phyloP scores from a whole-genome alignment of 768 basidiomycete species.

The Ramaria sp. region DNA sequence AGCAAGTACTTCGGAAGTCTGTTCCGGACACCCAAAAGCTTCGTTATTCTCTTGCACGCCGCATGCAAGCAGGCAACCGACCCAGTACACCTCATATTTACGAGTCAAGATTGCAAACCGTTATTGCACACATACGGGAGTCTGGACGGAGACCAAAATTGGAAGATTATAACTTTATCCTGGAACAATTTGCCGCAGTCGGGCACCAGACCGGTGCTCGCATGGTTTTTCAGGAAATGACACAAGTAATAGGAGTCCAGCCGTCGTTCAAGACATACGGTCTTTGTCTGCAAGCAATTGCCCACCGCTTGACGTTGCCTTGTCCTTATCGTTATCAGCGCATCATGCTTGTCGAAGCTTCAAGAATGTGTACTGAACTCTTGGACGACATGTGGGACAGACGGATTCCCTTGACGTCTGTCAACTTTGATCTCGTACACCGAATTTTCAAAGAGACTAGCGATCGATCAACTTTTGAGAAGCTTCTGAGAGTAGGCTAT shows the following conservation, averaged over 20 bases:
- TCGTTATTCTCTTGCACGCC: constrained; percentile 33
- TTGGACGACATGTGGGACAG: constrained; percentile 43
- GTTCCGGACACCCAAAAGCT: constrained; percentile 37
- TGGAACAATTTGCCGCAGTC: constrained; percentile 65
- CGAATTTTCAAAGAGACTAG: constrained; percentile 60
- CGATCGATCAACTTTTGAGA: constrained; percentile 44
- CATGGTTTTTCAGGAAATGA: constrained; percentile 52
- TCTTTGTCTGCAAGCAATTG: constrained; percentile 58
- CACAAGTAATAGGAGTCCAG: constrained; percentile 25
- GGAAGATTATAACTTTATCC: constrained; percentile 66
- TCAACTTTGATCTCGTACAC: constrained; percentile 54
- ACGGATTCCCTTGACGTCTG: constrained; percentile 41
- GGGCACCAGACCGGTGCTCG: constrained; percentile 57
- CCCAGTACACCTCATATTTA: constrained; percentile 39
- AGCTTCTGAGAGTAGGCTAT: constrained; percentile 57
- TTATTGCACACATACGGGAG: constrained; percentile 62
- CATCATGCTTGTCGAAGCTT: constrained; percentile 30
- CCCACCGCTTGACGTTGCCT: constrained; percentile 55
- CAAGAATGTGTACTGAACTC: constrained; percentile 37
- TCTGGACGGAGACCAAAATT: constrained; percentile 33
- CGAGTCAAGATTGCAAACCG: constrained; percentile 53
- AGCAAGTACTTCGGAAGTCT: constrained; percentile 57
- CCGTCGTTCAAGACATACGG: constrained; percentile 51
- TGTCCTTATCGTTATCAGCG: constrained; percentile 28
- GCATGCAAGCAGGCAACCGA: constrained; percentile 27